phyloP scores from a whole-genome alignment of 768 basidiomycete genomes.

The Russula virescens region DNA sequence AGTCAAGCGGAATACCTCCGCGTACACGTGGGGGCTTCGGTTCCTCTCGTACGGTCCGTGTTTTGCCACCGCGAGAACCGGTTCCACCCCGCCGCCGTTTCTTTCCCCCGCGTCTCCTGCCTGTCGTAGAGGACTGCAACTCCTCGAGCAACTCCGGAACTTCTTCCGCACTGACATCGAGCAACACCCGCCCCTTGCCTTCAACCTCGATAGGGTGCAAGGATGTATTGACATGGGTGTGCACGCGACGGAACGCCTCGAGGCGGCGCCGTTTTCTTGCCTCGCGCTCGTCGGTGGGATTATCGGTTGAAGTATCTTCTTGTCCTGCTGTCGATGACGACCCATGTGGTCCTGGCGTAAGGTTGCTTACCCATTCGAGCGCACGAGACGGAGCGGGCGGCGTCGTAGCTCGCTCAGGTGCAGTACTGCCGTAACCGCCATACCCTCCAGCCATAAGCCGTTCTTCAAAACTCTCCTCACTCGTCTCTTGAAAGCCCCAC shows the following conservation, averaged over 20 bases:
- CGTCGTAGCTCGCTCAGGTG: slow-evolving; percentile 25
- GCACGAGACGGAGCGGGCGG: slow-evolving; percentile 40
- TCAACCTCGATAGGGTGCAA: slow-evolving; percentile 61
- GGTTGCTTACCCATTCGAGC: slow-evolving; percentile 45
- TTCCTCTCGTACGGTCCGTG: slow-evolving; percentile 2
- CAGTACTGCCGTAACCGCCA: slow-evolving; percentile 50
- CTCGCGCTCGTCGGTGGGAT: slow-evolving; percentile 45
- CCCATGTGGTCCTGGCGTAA: slow-evolving; percentile 42
- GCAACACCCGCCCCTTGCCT: slow-evolving; percentile 64
- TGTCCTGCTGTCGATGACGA: slow-evolving; percentile 21
- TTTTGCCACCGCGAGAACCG: slow-evolving; percentile 20
- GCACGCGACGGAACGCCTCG: slow-evolving; percentile 52
- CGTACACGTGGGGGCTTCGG: slow-evolving; percentile 3
- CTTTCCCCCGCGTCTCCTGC: slow-evolving; percentile 38
- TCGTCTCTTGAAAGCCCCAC: slow-evolving; percentile 36
- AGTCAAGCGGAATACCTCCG: slow-evolving; percentile 46
- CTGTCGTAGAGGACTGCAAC: slow-evolving; percentile 29
- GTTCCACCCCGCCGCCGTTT: slow-evolving; percentile 42
- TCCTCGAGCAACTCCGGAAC: slow-evolving; percentile 28
- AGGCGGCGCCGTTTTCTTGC: slow-evolving; percentile 61
- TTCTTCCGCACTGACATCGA: slow-evolving; percentile 48
- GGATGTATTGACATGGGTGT: slow-evolving; percentile 30
- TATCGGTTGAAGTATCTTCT: slow-evolving; percentile 28
- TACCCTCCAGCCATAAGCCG: slow-evolving; percentile 80
- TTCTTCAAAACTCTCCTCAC: slow-evolving; percentile 79